Percentiles rank a stretch among this genome's conserved stretches.
Evolutionary conservation across 2,329 filamentous ascomycete genomes (phyloP).

Genomic region (Alternaria tenuissima): DNA sequence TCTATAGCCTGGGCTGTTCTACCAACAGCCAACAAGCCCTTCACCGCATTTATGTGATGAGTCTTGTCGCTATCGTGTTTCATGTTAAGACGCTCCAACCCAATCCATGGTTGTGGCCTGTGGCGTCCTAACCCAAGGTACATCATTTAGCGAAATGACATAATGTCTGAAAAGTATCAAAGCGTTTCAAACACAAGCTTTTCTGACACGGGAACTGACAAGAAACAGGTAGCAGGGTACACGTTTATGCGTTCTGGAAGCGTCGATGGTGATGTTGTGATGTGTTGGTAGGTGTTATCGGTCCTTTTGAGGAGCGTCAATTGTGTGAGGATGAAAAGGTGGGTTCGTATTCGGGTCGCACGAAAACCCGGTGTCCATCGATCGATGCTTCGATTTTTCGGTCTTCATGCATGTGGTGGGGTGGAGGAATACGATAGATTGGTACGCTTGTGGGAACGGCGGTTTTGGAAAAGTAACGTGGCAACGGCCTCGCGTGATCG

Average conservation of each 20-base stretch:
- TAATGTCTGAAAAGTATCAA: neutral
- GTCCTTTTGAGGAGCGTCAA: neutral
- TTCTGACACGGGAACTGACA: neutral
- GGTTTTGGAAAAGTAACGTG: conserved; percentile 2
- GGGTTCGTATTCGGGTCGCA: neutral
- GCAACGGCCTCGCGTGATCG: neutral
- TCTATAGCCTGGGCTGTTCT: neutral
- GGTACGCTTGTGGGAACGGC: neutral
- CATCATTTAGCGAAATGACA: neutral
- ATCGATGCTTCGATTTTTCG: neutral
- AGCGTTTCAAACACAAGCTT: conserved; percentile 4
- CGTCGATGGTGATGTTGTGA: neutral
- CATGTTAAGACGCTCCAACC: neutral
- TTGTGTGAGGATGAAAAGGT: neutral
- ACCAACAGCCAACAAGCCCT: neutral
- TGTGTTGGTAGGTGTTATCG: neutral
- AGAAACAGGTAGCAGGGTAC: conserved; percentile 3
- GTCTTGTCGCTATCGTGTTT: neutral
- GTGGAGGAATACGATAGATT: neutral
- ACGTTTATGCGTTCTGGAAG: conserved; percentile 3
- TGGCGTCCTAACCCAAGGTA: neutral
- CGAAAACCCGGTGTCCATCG: neutral
- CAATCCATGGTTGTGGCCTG: neutral
- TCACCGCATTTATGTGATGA: neutral
- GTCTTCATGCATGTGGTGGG: neutral